Conservation (phyloP, 345 rosid species). For the Arabis hirsuta region DNA sequence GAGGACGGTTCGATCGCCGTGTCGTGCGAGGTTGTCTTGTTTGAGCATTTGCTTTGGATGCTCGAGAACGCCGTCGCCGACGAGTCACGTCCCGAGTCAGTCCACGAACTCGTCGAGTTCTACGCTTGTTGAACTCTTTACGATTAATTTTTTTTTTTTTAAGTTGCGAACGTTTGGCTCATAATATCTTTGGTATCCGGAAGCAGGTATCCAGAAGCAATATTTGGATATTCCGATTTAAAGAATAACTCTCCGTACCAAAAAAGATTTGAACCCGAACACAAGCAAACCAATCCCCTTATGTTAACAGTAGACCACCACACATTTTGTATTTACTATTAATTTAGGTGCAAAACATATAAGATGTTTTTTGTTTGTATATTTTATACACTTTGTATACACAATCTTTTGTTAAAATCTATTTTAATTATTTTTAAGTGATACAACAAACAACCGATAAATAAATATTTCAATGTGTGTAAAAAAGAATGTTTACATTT, state of each 20-base stretch:
- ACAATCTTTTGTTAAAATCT: background rate
- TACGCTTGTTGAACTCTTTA: slow-evolving; percentile 64
- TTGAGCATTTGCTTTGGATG: slow-evolving; percentile 98
- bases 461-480: background rate
- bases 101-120: slow-evolving; percentile 81
- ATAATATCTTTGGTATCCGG: too few species aligned
- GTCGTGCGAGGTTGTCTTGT: slow-evolving; percentile 89
- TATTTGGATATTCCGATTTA: too few species aligned
- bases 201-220: too few species aligned
- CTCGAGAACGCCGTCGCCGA: slow-evolving; percentile 78
- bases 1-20: slow-evolving; percentile 55
- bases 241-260: too few species aligned
- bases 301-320: too few species aligned
- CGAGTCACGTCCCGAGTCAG: slow-evolving; percentile 66
- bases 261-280: too few species aligned
- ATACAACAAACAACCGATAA: slow-evolving; percentile 21
- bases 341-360: slow-evolving; percentile 22
- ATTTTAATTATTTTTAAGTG: background rate
- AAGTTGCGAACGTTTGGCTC: too few species aligned
- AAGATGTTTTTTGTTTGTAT: slow-evolving; percentile 32
- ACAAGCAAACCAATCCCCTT: too few species aligned
- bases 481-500: background rate
- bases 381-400: slow-evolving; percentile 38
- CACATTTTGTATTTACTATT: too few species aligned
- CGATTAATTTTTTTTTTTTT: too few species aligned